Percentiles rank a stretch among this genome's conserved stretches.
Evolutionary conservation across 768 basidiomycete species (phyloP).

Genomic region (Hemileccinum rubropunctum): DNA sequence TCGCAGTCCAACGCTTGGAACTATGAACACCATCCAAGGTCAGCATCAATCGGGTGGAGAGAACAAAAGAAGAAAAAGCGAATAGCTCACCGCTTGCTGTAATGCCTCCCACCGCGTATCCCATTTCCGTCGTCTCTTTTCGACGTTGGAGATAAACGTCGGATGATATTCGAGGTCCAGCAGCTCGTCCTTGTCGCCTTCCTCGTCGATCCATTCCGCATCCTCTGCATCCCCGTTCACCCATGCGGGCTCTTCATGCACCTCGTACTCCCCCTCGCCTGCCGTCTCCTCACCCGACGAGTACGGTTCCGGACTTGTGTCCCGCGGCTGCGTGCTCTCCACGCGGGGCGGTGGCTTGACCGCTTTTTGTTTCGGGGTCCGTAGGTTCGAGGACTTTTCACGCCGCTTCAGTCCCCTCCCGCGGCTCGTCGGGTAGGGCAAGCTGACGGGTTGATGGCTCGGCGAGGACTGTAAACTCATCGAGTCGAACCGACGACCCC

Average conservation of each 20-base stretch:
- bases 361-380: constrained; percentile 28
- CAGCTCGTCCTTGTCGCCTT: constrained; percentile 66
- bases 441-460: constrained; percentile 31
- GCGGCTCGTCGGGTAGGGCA: constrained; percentile 50
- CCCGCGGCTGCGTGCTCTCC: constrained; percentile 78
- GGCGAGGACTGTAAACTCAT: constrained; percentile 56
- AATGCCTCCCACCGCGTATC: constrained; percentile 75
- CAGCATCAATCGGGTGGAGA: too few relatives aligned
- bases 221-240: constrained; percentile 31
- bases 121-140: constrained; percentile 70
- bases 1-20: constrained; percentile 78
- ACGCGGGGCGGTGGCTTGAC: constrained; percentile 73
- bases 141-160: constrained; percentile 58
- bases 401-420: constrained; percentile 46
- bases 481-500: constrained; percentile 41
- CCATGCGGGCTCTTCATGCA: constrained; percentile 40
- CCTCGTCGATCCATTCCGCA: constrained; percentile 73
- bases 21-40: constrained; percentile 32
- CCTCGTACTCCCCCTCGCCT: constrained; percentile 51
- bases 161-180: constrained; percentile 78
- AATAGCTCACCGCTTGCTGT: constrained; percentile 56
- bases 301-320: constrained; percentile 76
- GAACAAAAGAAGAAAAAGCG: too few relatives aligned
- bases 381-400: constrained; percentile 38
- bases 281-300: constrained; percentile 79